Evolutionary conservation across 176 grass and related monocot species (phyloP).

Genomic region (Tillandsia fasciculata): DNA sequence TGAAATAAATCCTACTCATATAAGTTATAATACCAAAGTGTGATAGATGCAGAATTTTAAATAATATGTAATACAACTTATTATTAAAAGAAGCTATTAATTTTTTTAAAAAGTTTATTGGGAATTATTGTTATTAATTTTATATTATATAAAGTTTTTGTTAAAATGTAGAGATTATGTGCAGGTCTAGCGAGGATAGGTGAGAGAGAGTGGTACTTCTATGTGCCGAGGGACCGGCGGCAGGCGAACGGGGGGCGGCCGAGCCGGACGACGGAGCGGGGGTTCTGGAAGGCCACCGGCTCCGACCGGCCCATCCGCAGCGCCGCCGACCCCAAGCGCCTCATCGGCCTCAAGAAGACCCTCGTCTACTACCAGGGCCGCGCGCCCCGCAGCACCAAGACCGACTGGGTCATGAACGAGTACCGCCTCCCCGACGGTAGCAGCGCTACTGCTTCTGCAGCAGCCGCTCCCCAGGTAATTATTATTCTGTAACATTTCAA

Average conservation of each 20-base stretch:
- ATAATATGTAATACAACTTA: too few relatives aligned
- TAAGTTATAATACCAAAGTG: too few relatives aligned
- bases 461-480: slow-evolving; percentile 22
- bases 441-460: neutral
- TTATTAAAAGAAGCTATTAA: too few relatives aligned
- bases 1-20: too few relatives aligned
- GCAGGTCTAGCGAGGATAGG: slow-evolving; percentile 57
- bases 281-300: slow-evolving; percentile 97
- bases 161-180: neutral
- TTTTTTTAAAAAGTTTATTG: too few relatives aligned
- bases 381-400: slow-evolving; percentile 64
- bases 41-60: too few relatives aligned
- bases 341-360: slow-evolving; percentile 96
- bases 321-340: slow-evolving; percentile 63
- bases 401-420: slow-evolving; percentile 98
- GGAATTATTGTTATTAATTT: too few relatives aligned
- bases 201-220: slow-evolving; percentile 98
- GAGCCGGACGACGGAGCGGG: slow-evolving; percentile 69
- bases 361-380: slow-evolving; percentile 84
- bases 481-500: too few relatives aligned
- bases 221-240: slow-evolving; percentile 75
- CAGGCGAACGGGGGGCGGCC: slow-evolving; percentile 44
- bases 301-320: slow-evolving; percentile 70
- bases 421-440: slow-evolving; percentile 57
- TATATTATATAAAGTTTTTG: too few relatives aligned